Evolutionary conservation across 1,284 basidiomycete genomes (phyloP), one percentile per base, ranked within the genome.

Genomic region (Cystobasidium sp.): DNA sequence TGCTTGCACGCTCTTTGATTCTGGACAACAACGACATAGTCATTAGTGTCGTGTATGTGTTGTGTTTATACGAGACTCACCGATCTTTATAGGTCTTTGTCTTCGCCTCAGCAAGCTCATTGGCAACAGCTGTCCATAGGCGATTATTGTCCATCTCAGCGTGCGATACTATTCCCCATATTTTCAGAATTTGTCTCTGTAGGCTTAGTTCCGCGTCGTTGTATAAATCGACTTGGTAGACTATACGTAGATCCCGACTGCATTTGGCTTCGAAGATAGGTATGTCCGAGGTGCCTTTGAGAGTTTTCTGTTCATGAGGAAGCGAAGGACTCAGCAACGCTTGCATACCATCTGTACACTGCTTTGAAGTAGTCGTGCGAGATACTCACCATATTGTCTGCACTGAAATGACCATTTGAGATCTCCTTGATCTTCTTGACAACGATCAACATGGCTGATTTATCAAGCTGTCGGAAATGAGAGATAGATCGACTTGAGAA

Each of bases 201-300:
- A 58, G 58, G 22, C 31, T 16, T 58, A 37, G 51, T 6, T 44
- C 44, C 16, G 37, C 53, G 24, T 74, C 69, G 14, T 58, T 49
- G 16, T 58, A 43, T 16, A 62, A 59, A 49, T 78, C 75, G 16
- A 79, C 63, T 46, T 77, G 77, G 69, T 80, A 80, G 7, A 80
- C 77, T 10, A 80, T 69, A 1, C 78, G 75, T 31, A 76, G 20
- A 62, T 80, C 79, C 1, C 77, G 59, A 6, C 64, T 68, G 31
- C 76, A 63, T 56, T 79, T 79, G 14, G 80, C 80, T 68, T 80
- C 79, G 68, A 75, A 80, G 56, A 80, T 78, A 9, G 77, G 76
- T 46, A 78, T 76, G 31, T 76, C 77, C 20, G 63, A 37, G 4
- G 67, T 74, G 46, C 62, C 65, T 64, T 66, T 62, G 9, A 68